Evolutionary conservation across 2,329 filamentous ascomycete genomes (phyloP), one percentile per base, ranked within the genome.

Genomic region (Helicocarpus griseus): DNA sequence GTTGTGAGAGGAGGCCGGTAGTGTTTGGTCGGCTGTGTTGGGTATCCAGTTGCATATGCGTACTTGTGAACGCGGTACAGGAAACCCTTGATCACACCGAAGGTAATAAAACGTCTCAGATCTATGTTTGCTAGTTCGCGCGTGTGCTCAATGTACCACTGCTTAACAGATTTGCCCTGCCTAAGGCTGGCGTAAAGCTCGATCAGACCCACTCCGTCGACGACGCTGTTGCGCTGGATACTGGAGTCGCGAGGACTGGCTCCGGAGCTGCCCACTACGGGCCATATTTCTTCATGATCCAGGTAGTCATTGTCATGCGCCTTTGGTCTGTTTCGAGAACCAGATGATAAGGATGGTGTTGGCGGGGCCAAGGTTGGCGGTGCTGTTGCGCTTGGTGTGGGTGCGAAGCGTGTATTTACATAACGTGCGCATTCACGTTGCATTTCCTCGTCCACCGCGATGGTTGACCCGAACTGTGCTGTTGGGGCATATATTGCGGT

Each of bases 11-110:
- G 9, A 19, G 38, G n/a, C 5, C 29, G n/a, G 13, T 33, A 19
- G 17, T 29, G 52, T 35, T 40, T 47, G 43, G 38, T 51, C 56
- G 44, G 52, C 54, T 48, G 57, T 50, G 63, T 60, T 1, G 65
- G 62, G 35, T 68, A 58, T 1, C 65, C 61, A 5, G 71, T 68
- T 41, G 69, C 64, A 57, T 94, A 80, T 26, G 89, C 86, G 65
- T 94, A 94, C 66, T 93, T 94, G 71, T 97, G 89, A 38, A 96
- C 85, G 31, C 93, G 82, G 68, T 96, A 96, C 22, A 98, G 72
- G 59, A 94, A 87, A 14, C 91, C 90, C 70, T 97, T 97, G 67
- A 97, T 95, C 53, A 96, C 80, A 52, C 91, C 93, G 63, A 97
- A 98, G 53, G 95, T 94, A 56, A 97, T 88, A 56, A 98, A 84